A percentile compares a stretch with the other conserved stretches of the same genome.
Conservation (phyloP, 1,139 yeast genomes). For the Scheffersomyces titani region DNA sequence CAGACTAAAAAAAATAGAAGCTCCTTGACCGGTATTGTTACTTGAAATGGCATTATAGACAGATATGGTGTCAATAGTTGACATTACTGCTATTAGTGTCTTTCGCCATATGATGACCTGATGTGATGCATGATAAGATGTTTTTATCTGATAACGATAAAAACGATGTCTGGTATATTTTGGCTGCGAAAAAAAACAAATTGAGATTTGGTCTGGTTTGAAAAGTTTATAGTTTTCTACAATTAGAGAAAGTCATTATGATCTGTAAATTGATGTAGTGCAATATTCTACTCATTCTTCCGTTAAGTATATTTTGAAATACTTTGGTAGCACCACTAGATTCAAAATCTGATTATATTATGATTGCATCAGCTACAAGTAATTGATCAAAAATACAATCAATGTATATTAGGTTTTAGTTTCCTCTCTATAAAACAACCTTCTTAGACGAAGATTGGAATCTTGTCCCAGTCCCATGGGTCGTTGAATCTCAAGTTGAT, state of each 20-base stretch:
- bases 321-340: too few species aligned
- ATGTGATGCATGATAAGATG: not conserved
- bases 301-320: too few species aligned
- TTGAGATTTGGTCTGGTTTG: not conserved
- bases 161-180: not conserved
- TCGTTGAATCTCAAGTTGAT: conserved; percentile 78
- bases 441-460: conserved; percentile 47
- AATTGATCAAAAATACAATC: not conserved
- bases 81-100: not conserved
- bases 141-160: not conserved
- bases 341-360: too few species aligned
- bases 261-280: too few species aligned
- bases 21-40: not conserved
- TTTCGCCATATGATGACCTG: not conserved
- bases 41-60: not conserved
- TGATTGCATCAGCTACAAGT: not conserved
- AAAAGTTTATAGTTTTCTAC: not conserved
- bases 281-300: too few species aligned
- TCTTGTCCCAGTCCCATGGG: conserved; percentile 74
- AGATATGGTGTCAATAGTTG: not conserved
- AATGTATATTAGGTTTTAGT: not conserved
- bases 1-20: not conserved
- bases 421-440: not conserved
- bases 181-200: not conserved
- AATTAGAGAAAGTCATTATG: not conserved